A percentile compares a stretch with the other conserved stretches of the same genome.
phyloP scores from a whole-genome alignment of 1,284 basidiomycete genomes.

The Fereydounia khargensis region DNA sequence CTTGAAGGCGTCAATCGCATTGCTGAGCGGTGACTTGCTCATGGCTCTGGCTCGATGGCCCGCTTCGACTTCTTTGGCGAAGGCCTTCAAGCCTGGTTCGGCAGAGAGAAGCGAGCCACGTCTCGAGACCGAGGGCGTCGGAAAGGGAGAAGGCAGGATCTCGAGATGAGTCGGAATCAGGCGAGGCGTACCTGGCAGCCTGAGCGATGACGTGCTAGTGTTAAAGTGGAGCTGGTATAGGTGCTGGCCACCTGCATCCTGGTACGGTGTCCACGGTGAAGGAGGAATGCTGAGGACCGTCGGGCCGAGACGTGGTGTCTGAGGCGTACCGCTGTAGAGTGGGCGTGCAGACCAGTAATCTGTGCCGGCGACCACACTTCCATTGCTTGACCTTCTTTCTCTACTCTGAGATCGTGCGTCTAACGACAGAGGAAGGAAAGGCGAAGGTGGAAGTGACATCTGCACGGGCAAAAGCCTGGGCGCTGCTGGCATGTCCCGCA shows the following conservation, averaged over 20 bases:
- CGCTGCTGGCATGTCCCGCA: conserved; percentile 23
- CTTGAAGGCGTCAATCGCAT: too few species aligned
- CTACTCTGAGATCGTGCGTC: too few species aligned
- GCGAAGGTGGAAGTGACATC: conserved; percentile 25
- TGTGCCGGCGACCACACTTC: too few species aligned
- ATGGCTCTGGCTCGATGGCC: too few species aligned
- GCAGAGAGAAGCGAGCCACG: conserved; percentile 29
- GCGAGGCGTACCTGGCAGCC: conserved; percentile 37
- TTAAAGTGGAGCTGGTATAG: conserved; percentile 33
- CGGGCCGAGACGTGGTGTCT: conserved; percentile 31
- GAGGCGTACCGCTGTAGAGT: background rate
- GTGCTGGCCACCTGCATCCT: conserved; percentile 5
- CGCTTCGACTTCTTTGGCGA: too few species aligned
- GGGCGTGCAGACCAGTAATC: background rate
- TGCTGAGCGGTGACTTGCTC: too few species aligned
- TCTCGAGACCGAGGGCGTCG: conserved; percentile 15
- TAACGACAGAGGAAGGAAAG: conserved; percentile 34
- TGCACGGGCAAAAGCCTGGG: conserved; percentile 39
- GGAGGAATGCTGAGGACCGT: conserved; percentile 43
- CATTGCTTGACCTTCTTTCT: too few species aligned
- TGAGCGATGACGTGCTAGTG: conserved; percentile 14
- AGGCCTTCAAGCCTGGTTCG: too few species aligned
- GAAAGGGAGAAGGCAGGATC: conserved; percentile 41
- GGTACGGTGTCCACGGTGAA: conserved; percentile 42
- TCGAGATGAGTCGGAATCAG: conserved; percentile 37